A percentile compares a stretch with the other conserved stretches of the same genome.
These are phyloP conservation scores for Chaetoceros tenuissimus DNA, from an alignment of 108 stramenopile genomes.

Conservation along the genomic window DNA sequence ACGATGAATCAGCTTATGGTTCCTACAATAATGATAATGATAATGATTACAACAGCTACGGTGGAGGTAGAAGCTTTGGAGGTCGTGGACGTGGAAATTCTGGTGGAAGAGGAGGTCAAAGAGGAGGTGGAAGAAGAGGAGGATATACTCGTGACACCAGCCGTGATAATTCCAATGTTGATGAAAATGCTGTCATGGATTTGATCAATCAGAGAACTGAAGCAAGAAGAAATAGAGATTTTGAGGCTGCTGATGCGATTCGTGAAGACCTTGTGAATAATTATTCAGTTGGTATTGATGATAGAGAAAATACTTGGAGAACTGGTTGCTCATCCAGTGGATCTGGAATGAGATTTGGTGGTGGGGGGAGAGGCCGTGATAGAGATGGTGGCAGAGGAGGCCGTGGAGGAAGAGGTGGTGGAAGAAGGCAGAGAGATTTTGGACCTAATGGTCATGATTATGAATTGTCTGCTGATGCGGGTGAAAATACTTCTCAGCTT, in stretches of 20 bases:
- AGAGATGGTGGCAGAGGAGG: slow-evolving; percentile 9
- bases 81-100: slow-evolving; percentile 10
- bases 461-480: slow-evolving; percentile 22
- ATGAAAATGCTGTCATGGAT: slow-evolving; percentile 32
- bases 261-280: slow-evolving; percentile 47
- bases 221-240: slow-evolving; percentile 31
- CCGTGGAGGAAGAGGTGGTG: slow-evolving; percentile 8
- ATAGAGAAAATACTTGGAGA: slow-evolving; percentile 33
- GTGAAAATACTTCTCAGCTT: slow-evolving; percentile 30
- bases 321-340: slow-evolving; percentile 27
- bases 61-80: slow-evolving; percentile 9
- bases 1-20: slow-evolving; percentile 25
- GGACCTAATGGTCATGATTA: slow-evolving; percentile 79
- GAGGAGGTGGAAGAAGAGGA: slow-evolving; percentile 4
- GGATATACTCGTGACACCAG: slow-evolving; percentile 51
- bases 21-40: neutral
- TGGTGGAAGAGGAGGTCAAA: slow-evolving; percentile 3
- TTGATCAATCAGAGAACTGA: slow-evolving; percentile 32
- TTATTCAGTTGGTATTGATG: slow-evolving; percentile 44
- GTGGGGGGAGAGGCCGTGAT: slow-evolving; percentile 3
- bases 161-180: slow-evolving; percentile 34
- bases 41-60: neutral
- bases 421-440: slow-evolving; percentile 26
- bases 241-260: slow-evolving; percentile 66
- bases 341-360: slow-evolving; percentile 12